Evolutionary conservation across 345 rosid species (phyloP), one percentile per base, ranked within the genome.

Genomic region (Acer saccharum): DNA sequence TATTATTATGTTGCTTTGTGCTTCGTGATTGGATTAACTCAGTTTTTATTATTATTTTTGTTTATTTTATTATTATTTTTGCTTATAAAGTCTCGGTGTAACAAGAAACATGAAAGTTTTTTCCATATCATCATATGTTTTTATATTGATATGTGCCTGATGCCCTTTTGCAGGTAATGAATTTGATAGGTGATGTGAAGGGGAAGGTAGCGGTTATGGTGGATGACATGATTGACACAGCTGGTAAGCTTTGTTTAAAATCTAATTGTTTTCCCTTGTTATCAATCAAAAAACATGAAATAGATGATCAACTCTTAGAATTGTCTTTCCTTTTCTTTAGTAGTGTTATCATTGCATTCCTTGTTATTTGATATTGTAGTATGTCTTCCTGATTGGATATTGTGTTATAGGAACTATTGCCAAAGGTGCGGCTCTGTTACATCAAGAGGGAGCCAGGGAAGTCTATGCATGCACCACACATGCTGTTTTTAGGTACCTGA

Each of bases 161-260:
- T 75, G 57, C 69, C 23, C 5, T 73, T 23, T 79, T 89, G 72
- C 88, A 93, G 99, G 98, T 95, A 72, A 93, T 95, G 98, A 95
- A 95, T 83, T 85, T 95, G 87, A 95, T 95, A 2, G 98, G 99
- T 71, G 98, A 92, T 86, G 99, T 93, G 35, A 94, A 85, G 85
- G 99, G 99, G 44, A 96, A 94, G 83, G 97, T 93, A 74, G 99
- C 98, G 10, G 95, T 96, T 64, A 90, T 96, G 97, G 97, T 94
- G 79, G 98, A 94, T 82, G 97, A 96, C 86, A 95, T 96, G 99
- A 96, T 96, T 78, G 98, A 96, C 79, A 94, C 99, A 44, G 99
- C 98, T 7, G 99, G 99, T 93, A 79, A 83, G 88, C 77, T 76
- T 29, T 52, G 7, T 43, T 64, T 4, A 52, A 35, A 52, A 35